Evolutionary conservation across 345 rosid species (phyloP).

Genomic region (Gossypium longicalyx): DNA sequence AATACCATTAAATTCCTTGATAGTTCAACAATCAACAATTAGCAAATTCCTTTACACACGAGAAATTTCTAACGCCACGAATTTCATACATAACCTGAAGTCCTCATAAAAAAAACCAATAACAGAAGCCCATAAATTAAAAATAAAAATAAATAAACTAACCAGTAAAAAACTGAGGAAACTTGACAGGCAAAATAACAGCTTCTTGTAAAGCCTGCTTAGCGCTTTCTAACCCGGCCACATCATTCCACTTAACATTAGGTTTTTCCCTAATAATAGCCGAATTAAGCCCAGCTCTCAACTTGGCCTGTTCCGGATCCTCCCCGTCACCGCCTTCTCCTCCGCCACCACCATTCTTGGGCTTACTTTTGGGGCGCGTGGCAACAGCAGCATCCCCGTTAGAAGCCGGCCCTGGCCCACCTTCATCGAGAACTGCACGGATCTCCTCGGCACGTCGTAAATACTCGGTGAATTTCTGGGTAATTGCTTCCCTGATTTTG

Average conservation of each 20-base stretch:
- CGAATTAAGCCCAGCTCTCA: constrained; percentile 62
- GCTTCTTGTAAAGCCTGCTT: constrained; percentile 82
- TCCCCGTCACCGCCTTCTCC: constrained; percentile 54
- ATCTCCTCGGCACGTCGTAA: constrained; percentile 86
- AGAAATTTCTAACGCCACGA: neutral
- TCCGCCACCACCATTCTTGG: constrained; percentile 53
- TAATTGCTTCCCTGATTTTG: constrained; percentile 67
- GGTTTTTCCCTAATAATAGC: constrained; percentile 80
- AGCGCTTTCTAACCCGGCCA: constrained; percentile 84
- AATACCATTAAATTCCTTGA: neutral
- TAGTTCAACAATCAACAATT: neutral
- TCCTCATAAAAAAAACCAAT: neutral
- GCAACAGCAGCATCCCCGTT: constrained; percentile 72
- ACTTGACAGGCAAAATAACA: constrained; percentile 79
- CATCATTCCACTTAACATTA: constrained; percentile 71
- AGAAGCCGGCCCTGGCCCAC: constrained; percentile 54
- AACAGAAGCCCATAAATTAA: neutral
- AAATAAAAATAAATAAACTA: neutral
- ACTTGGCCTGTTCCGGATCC: constrained; percentile 65
- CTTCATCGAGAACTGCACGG: constrained; percentile 67
- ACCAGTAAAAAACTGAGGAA: constrained; percentile 86
- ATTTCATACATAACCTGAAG: neutral
- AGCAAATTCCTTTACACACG: neutral
- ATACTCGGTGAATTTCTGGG: constrained; percentile 75
- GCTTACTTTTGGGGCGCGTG: constrained; percentile 63